Conservation (phyloP, 192 early-diverging fungal species). For the Backusella westeae region DNA sequence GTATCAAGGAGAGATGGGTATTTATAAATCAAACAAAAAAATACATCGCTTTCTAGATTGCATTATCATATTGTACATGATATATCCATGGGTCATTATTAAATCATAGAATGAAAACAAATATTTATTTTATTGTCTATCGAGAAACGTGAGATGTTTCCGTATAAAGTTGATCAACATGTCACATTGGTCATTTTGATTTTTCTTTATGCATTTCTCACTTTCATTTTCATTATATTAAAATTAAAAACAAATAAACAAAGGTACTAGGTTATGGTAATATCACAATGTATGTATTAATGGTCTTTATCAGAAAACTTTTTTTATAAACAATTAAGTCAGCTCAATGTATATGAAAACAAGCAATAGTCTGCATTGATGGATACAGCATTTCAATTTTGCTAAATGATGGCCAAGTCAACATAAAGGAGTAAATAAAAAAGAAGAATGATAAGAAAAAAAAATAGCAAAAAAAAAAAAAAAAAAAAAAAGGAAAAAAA, state of each 20-base stretch:
- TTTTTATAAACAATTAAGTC: not conserved
- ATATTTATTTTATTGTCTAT: not conserved
- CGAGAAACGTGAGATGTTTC: not conserved
- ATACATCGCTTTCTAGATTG: not conserved
- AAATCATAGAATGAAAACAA: not conserved
- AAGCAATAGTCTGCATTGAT: not conserved
- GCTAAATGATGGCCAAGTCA: not conserved
- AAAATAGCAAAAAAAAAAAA: not conserved
- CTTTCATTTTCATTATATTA: not conserved
- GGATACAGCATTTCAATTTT: not conserved
- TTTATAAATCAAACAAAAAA: not conserved
- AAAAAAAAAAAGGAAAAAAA: not conserved
- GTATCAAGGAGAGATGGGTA: not conserved
- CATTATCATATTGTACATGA: not conserved
- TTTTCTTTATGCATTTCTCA: not conserved
- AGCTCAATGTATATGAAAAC: not conserved
- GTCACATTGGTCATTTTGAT: not conserved
- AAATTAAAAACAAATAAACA: not conserved
- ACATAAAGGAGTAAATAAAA: not conserved
- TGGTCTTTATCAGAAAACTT: not conserved
- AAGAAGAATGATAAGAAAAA: not conserved
- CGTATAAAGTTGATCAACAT: not conserved
- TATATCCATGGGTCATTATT: not conserved
- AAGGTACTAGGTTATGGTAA: not conserved
- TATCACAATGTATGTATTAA: not conserved